Conservation (phyloP, 352 stramenopile species). For the Plasmopara muralis region DNA sequence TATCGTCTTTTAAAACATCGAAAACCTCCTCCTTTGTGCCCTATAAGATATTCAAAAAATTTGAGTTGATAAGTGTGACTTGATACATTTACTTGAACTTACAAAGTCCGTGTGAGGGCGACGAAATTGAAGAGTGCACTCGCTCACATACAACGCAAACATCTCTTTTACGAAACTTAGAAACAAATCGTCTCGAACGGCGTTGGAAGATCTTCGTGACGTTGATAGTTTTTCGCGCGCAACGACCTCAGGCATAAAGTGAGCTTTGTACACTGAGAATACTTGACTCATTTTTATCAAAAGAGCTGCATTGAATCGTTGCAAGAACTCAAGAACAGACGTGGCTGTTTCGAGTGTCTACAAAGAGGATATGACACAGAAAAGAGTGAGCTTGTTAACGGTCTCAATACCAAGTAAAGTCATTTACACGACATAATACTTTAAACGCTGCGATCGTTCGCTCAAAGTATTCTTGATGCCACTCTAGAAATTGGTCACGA, state of each 20-base stretch:
- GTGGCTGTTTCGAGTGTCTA: slow-evolving; percentile 24
- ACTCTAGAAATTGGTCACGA: slow-evolving; percentile 79
- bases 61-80: not conserved
- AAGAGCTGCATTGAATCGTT: slow-evolving; percentile 45
- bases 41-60: slow-evolving; percentile 18
- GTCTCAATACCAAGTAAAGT: not conserved
- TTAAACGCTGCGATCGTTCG: slow-evolving; percentile 43
- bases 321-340: slow-evolving; percentile 54
- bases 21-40: slow-evolving; percentile 43
- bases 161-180: slow-evolving; percentile 63
- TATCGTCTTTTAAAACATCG: slow-evolving; percentile 17
- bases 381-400: not conserved
- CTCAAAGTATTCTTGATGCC: slow-evolving; percentile 73
- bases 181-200: slow-evolving; percentile 57
- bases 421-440: slow-evolving; percentile 11
- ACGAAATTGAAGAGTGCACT: slow-evolving; percentile 48
- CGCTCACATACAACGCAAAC: slow-evolving; percentile 49
- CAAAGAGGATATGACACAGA: not conserved
- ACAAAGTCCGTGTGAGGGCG: slow-evolving; percentile 57
- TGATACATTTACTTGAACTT: slow-evolving; percentile 10
- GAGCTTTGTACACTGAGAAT: slow-evolving; percentile 56
- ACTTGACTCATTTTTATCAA: slow-evolving; percentile 45
- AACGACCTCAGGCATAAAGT: slow-evolving; percentile 53
- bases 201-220: slow-evolving; percentile 32
- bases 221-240: slow-evolving; percentile 30